Evolutionary conservation across 441 rosid genomes (phyloP).

Genomic region (Euphorbia celastroides): DNA sequence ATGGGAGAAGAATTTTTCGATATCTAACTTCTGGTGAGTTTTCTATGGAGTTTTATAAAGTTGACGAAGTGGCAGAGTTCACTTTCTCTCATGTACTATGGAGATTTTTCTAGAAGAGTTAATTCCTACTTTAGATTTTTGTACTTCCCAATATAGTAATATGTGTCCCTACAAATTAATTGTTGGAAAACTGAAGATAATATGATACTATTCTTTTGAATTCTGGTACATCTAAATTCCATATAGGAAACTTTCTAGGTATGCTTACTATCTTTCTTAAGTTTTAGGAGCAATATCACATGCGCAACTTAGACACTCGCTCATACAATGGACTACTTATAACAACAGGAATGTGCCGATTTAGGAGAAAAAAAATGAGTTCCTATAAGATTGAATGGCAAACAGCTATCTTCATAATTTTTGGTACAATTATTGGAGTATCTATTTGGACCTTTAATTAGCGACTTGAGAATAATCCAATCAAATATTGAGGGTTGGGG

Average conservation of each 20-base stretch:
- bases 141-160: background rate
- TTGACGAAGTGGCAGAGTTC: background rate
- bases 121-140: background rate
- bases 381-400: no score
- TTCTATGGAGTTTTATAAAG: constrained; percentile 4
- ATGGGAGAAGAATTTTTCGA: constrained; percentile 46
- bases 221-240: background rate
- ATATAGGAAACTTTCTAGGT: background rate
- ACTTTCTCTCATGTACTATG: background rate
- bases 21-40: constrained; percentile 78
- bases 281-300: background rate
- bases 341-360: no score
- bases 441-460: no score
- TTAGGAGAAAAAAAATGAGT: no score
- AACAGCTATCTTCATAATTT: no score
- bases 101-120: background rate
- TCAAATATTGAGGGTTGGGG: no score
- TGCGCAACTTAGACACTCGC: background rate
- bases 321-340: background rate
- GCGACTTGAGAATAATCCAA: no score
- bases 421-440: no score
- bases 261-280: background rate
- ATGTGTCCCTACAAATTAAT: background rate
- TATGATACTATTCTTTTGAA: no score
- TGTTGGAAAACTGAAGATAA: no score